Percentiles rank a stretch among this genome's conserved stretches.
Evolutionary conservation across 352 stramenopile genomes (phyloP).

Genomic region (Phytophthora tubulina): DNA sequence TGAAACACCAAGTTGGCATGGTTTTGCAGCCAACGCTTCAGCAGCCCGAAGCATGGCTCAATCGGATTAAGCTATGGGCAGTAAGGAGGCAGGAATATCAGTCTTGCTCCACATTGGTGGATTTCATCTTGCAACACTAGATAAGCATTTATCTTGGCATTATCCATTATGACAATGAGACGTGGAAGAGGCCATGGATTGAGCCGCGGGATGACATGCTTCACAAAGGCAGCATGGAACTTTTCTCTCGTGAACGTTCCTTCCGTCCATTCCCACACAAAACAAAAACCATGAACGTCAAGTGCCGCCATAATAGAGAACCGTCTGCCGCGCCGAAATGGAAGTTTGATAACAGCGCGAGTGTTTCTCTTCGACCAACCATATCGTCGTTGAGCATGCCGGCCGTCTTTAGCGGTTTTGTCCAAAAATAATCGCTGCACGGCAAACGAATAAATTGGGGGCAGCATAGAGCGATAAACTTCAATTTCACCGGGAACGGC

Average conservation of each 20-base stretch:
- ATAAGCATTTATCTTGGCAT: constrained; percentile 88
- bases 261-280: constrained; percentile 16
- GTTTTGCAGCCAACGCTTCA: constrained; percentile 71
- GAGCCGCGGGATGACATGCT: constrained; percentile 77
- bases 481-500: not conserved
- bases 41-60: constrained; percentile 44
- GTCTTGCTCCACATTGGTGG: constrained; percentile 93
- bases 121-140: constrained; percentile 93
- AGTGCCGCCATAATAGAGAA: constrained; percentile 16
- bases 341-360: constrained; percentile 13
- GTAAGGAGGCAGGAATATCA: constrained; percentile 22
- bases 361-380: constrained; percentile 27
- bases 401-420: constrained; percentile 29
- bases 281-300: not conserved
- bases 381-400: constrained; percentile 22
- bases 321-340: constrained; percentile 7
- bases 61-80: constrained; percentile 25
- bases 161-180: constrained; percentile 65
- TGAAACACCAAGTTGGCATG: constrained; percentile 13
- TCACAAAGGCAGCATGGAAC: constrained; percentile 84
- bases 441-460: not conserved
- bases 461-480: not conserved
- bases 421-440: constrained; percentile 32
- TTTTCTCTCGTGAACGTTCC: constrained; percentile 76
- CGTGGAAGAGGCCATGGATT: constrained; percentile 82